Percentiles rank a stretch among this genome's conserved stretches.
Evolutionary conservation across 495 filamentous ascomycete genomes (phyloP).

Genomic region (Aspergillus saccharolyticus): DNA sequence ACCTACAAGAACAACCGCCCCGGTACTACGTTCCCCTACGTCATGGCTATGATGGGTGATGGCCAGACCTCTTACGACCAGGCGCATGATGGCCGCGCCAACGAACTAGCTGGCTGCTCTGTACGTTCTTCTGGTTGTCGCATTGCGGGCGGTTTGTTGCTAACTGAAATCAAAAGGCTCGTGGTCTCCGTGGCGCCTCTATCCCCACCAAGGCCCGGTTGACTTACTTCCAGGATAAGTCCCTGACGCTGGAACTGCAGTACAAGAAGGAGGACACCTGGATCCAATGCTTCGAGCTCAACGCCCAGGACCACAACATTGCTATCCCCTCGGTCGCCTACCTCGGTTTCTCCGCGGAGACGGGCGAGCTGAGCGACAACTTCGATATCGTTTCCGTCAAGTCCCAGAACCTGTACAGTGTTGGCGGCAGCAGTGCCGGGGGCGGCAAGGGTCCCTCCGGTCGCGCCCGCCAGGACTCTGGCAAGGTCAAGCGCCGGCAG

Average conservation of each 20-base stretch:
- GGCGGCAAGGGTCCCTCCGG: conserved; percentile 38
- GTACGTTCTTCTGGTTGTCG: conserved; percentile 34
- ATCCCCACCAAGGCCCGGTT: conserved; percentile 80
- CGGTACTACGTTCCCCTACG: conserved; percentile 90
- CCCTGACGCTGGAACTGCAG: conserved; percentile 82
- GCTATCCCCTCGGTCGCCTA: conserved; percentile 88
- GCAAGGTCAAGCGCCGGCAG: conserved; percentile 26
- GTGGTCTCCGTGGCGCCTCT: conserved; percentile 74
- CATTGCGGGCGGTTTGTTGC: too few relatives aligned
- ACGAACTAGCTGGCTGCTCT: conserved; percentile 91
- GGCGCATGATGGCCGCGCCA: conserved; percentile 88
- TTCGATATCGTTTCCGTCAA: conserved; percentile 91
- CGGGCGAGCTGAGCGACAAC: conserved; percentile 94
- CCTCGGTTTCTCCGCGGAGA: conserved; percentile 92
- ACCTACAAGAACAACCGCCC: conserved; percentile 99
- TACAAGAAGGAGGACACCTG: conserved; percentile 88
- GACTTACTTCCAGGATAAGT: conserved; percentile 96
- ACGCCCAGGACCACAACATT: conserved; percentile 57
- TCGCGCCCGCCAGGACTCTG: conserved; percentile 33
- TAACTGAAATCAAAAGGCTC: conserved; percentile 45
- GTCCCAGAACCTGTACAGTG: conserved; percentile 81
- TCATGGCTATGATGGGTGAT: conserved; percentile 98
- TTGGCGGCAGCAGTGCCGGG: conserved; percentile 36
- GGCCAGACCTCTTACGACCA: conserved; percentile 87
- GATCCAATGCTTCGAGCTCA: conserved; percentile 79